Base-by-base conservation (phyloP, 805 yeast species). In the Kuraishia borneana region DNA sequence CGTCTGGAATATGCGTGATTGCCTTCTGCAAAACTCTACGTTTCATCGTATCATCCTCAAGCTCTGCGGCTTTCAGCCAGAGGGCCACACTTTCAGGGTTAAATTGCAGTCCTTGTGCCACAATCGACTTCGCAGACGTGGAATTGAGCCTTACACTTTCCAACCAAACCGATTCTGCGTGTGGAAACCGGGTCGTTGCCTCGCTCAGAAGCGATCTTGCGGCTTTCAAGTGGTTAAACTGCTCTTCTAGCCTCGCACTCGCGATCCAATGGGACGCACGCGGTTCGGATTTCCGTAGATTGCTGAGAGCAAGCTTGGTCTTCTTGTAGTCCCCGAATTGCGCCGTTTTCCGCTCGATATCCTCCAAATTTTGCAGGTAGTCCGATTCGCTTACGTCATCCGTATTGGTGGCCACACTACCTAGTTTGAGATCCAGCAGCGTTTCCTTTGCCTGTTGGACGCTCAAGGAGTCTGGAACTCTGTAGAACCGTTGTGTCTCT, bases 221-320 rank as follows among this genome's bases (percentile, higher is more conserved):
- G 10, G 54, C 54, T 4, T 56, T 56, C 35, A 62, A 60, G 34
- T 73, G 75, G 30, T 65, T 65, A 1, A 77, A 79, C 30, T 66
- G 68, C 42, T 73, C 80, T 48, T 89, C 97, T 7, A 85, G 50
- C 31, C 84, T 57, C 0, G 95, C 94, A 32, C 85, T 72, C 0
- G 94, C 84, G 17, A 89, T 81, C 95, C 95, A 89, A 4, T 81
- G 83, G 32, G 71, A 70, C 0, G 94, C 70, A 28, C 58, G 54
- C 0, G 96, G 95, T 44, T 83, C 80, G 0, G 84, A 59, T 42
- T 70, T 72, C 23, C 94, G 64, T 42, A 83, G 66, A 3, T 85
- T 76, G n/a, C 70, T 60, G 31, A 88, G 62, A 6, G 85, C 60
- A 2, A 63, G 47, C 25, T 92, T 58, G 25, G 77, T 73, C 39